Evolutionary conservation across 768 basidiomycete species (phyloP).

Genomic region (Amanita subjunquillea): DNA sequence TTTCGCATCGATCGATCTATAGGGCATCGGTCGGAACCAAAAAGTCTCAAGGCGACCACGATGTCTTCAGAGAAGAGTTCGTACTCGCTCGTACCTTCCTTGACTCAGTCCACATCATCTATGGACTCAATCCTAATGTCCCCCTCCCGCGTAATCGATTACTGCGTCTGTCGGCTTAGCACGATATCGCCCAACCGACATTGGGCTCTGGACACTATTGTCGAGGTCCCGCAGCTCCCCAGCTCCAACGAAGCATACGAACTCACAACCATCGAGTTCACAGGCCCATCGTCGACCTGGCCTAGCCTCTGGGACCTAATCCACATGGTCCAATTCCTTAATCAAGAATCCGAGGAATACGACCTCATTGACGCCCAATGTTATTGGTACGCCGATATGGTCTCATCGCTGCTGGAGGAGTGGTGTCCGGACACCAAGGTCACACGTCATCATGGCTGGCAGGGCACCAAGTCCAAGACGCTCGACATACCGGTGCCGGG

Average conservation of each 20-base stretch:
- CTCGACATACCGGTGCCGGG: background rate
- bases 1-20: background rate
- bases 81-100: background rate
- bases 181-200: background rate
- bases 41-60: too few relatives aligned
- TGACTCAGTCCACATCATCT: background rate
- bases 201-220: background rate
- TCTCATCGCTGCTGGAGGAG: background rate
- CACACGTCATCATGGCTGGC: background rate
- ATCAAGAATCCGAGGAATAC: background rate
- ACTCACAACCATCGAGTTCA: background rate
- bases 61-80: background rate
- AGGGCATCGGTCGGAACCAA: background rate
- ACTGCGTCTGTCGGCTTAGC: background rate
- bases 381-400: slow-evolving; percentile 2
- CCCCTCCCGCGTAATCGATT: background rate
- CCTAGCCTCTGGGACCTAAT: background rate
- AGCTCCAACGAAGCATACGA: background rate
- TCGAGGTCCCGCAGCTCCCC: background rate
- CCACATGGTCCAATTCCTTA: background rate
- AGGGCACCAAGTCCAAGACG: background rate
- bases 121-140: background rate
- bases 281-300: background rate
- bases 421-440: background rate
- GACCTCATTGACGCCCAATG: background rate